Evolutionary conservation across 2,329 filamentous ascomycete species (phyloP), one percentile per base, ranked within the genome.

Genomic region (Monilinia vaccinii-corymbosi): DNA sequence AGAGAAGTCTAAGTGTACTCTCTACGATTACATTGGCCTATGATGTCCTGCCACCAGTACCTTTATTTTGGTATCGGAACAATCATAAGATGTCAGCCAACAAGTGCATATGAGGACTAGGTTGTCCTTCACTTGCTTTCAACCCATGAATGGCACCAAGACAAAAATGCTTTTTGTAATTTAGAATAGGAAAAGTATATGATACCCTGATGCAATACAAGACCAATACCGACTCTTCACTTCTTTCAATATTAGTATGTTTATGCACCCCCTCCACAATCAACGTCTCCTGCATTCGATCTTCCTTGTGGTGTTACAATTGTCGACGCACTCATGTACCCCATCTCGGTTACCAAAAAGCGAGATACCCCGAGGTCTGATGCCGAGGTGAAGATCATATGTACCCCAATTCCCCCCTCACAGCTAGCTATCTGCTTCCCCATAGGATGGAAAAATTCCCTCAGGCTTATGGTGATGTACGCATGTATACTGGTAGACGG

Each of bases 361-460:
- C 56, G 56, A 58, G 56, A 58, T 58, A 34, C 56, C 46, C 56
- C 56, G 56, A 52, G 28, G 14, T 31, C 31, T 58, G 34, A 40
- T 52, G 56, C 56, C 56, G 44, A 58, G 46, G 23, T 42, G 36
- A 50, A 42, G 47, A 49, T 21, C 21, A 40, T 16, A 50, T 47
- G n/a, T 38, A 56, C 53, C 53, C 53, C 53, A 56, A 40, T 56
- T 34, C 56, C 56, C 56, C 56, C 56, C 56, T 46, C 56, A 25
- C 31, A 44, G 23, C 45, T 46, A 25, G 13, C 47, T 40, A 23
- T 52, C 23, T 51, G 25, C 56, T 52, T 51, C 28, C 36, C 56
- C 56, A 52, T 52, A 36, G 56, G 46, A 58, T 58, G 56, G 31
- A 45, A 51, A 51, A 58, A 52, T 51, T 42, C 56, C 10, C 18